Evolutionary conservation across 768 basidiomycete genomes (phyloP), one percentile per base, ranked within the genome.

Genomic region (Basidioascus undulatus): DNA sequence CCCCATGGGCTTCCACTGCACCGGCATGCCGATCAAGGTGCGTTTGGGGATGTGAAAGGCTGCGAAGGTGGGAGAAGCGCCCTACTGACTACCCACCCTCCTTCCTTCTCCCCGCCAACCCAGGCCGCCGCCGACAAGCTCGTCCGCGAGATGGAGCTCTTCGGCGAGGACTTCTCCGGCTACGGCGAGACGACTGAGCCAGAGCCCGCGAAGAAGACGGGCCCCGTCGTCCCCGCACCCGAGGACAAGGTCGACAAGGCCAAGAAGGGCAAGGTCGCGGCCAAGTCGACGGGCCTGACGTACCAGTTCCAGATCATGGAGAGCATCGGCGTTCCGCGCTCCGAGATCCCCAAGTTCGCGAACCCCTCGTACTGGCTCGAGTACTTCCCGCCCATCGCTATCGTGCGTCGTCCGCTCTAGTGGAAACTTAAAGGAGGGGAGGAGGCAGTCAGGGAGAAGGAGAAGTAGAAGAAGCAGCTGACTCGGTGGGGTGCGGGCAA

Each of bases 251-350:
- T 68, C 38, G 70, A 67, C 45, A 94, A 92, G 56, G 84, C 72
- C 3, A 92, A 84, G 58, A 98, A 98, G 63, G 86, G 87, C 37
- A 98, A 98, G 58, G 61, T 96, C 15, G 69, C 70, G 15, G 82
- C 83, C 15, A 96, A 98, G 61, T 73, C 79, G 0, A 89, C 89
- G 2, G 92, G 89, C 2, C 65, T 81, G 46, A 76, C 75, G 24
- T 96, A 96, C 60, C 92, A 98, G 56, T 98, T 96, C 68, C 92
- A 96, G 65, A 96, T 96, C 57, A 77, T 96, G 75, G 76, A 87
- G 54, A 78, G 82, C 32, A 81, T 92, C 31, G 74, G 79, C 37
- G 74, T 96, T 5, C 81, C 86, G 11, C 70, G 77, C 31, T 57
- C 64, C 10, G 84, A 96, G 51, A 82, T 94, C 62, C 92, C 92